A percentile compares a stretch with the other conserved stretches of the same genome.
phyloP scores from a whole-genome alignment of 202 grass and related monocot genomes.

The Alloteropsis angusta region DNA sequence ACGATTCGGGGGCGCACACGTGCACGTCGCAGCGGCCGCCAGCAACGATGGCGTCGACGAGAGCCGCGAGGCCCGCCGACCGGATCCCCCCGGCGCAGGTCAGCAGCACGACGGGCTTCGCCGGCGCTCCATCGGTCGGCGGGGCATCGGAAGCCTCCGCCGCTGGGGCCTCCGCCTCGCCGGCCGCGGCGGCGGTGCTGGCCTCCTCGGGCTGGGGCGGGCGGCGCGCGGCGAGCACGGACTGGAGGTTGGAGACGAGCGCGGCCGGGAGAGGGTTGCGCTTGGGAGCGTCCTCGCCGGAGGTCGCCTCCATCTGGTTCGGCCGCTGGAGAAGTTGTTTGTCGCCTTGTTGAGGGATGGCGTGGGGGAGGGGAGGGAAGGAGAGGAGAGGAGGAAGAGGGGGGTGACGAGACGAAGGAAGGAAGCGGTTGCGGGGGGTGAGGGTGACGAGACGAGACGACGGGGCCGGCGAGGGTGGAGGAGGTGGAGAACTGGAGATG shows the following conservation, averaged over 20 bases:
- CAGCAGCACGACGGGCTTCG: slow-evolving; percentile 48
- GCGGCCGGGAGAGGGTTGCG: slow-evolving; percentile 44
- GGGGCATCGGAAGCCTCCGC: slow-evolving; percentile 8
- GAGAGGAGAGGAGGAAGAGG: not conserved
- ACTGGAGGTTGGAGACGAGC: slow-evolving; percentile 68
- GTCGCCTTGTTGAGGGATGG: not conserved
- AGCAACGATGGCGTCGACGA: slow-evolving; percentile 57
- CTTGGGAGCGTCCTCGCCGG: slow-evolving; percentile 22
- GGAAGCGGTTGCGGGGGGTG: not conserved
- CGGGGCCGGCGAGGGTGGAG: not conserved
- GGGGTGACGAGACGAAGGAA: not conserved
- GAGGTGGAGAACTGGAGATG: not conserved
- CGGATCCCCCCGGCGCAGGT: slow-evolving; percentile 55
- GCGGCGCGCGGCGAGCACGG: slow-evolving; percentile 39
- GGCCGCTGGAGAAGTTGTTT: slow-evolving; percentile 2
- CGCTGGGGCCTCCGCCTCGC: not conserved
- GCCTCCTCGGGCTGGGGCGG: slow-evolving; percentile 17
- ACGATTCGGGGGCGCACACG: slow-evolving; percentile 73
- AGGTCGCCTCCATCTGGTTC: slow-evolving; percentile 29
- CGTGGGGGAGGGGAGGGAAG: not conserved
- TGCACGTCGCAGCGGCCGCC: slow-evolving; percentile 50
- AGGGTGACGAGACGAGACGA: not conserved
- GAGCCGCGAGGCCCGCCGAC: slow-evolving; percentile 42
- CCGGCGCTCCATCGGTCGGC: not conserved
- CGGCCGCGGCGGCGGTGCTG: not conserved